Base-by-base conservation (phyloP, 2,329 filamentous ascomycete genomes). In the Neonectria punicea region DNA sequence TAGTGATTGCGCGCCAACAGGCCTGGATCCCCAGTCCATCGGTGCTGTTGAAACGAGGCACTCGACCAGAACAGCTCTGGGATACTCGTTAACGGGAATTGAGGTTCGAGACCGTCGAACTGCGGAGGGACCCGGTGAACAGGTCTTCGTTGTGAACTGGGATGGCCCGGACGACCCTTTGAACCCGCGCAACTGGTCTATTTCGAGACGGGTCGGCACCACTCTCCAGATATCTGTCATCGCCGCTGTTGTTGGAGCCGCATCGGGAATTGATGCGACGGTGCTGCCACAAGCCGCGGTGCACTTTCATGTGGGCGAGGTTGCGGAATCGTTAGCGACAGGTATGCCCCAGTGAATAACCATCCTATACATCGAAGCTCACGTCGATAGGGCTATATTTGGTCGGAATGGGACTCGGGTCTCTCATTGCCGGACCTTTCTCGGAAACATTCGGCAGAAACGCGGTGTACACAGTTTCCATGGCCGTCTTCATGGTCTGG, bases 261-360 rank as follows among this genome's bases (percentile, higher is more conserved):
- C n/a, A n/a, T n/a, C n/a, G n/a, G n/a, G 70, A 1, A 86, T 89
- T 44, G 85, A 88, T 59, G 83, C 84, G 1, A 80, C 80, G 0
- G 83, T 84, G 1, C 66, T 86, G 0, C 77, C 78, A 0, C 80
- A 84, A 65, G 85, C 83, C 0, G 78, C 80, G 0, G 68, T 67
- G 20, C 80, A 82, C 0, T 83, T 87, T 49, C 78, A 80, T 0
- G 85, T 87, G 0, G 81, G 80, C 28, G 77, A 85, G 43, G 82
- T 87, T 4, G 82, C 82, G 0, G 86, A 82, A 70, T 84, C 81
- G 10, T 70, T 87, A 25, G 82, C 83, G 1, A 87, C 81, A 50
- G 81, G 78, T 69, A 65, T 73, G 54, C 74, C 4, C 18, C 2
- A 4, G 10, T 43, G 57, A 11, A 57, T 20, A 2, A 14, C 16